Percentiles rank a stretch among this genome's conserved stretches.
These are phyloP conservation scores for Microcos paniculata DNA, from an alignment of 345 rosid genomes.

Conservation along the genomic window DNA sequence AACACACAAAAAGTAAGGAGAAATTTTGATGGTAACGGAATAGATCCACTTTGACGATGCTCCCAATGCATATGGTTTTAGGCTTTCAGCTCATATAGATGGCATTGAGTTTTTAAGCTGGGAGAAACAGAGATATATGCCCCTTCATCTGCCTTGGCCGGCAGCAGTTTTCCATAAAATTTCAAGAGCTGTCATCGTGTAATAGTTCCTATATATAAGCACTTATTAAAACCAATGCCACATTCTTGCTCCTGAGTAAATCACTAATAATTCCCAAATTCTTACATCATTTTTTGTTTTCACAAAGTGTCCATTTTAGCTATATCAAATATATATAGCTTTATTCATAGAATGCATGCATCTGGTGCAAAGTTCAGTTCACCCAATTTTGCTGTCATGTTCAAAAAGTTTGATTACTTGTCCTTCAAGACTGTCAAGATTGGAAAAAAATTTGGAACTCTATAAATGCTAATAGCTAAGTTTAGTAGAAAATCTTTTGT, in stretches of 20 bases:
- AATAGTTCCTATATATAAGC: not conserved
- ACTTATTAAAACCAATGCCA: not conserved
- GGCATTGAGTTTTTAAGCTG: not conserved
- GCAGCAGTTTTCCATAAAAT: not conserved
- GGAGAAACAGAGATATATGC: not conserved
- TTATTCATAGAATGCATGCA: no score
- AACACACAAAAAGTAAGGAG: not conserved
- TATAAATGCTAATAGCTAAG: no score
- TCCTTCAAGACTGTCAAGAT: no score
- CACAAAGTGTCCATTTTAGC: not conserved
- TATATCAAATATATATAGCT: no score
- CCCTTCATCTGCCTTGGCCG: not conserved
- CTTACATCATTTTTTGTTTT: not conserved
- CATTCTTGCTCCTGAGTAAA: not conserved
- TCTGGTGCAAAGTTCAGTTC: no score
- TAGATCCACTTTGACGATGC: not conserved
- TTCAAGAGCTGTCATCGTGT: not conserved
- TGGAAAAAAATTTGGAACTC: no score
- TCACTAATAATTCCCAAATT: not conserved
- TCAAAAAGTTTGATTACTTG: no score
- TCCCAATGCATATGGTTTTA: slow-evolving; percentile 10
- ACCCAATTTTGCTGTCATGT: no score
- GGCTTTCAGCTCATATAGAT: not conserved
- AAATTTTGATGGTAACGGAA: not conserved
- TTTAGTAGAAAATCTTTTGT: no score